A percentile compares a stretch with the other conserved stretches of the same genome.
phyloP scores from a whole-genome alignment of 768 basidiomycete species.

The Suillus bovinus region DNA sequence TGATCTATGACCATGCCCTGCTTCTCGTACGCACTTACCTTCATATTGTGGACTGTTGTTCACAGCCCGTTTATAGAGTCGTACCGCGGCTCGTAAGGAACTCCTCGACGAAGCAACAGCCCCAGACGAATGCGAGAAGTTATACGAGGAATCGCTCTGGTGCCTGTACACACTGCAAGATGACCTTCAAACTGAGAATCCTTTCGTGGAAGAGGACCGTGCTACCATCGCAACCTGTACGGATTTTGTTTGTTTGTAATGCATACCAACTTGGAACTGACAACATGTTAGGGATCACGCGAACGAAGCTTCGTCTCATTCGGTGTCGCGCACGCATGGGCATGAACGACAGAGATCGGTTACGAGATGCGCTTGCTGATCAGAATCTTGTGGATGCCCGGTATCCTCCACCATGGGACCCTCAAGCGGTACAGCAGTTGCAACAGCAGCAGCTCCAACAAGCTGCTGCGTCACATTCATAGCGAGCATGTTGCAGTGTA shows the following conservation, averaged over 20 bases:
- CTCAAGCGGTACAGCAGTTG: constrained; percentile 37
- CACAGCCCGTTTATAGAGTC: constrained; percentile 56
- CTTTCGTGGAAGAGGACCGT: constrained; percentile 82
- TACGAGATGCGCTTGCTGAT: constrained; percentile 77
- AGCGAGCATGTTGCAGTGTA: background rate
- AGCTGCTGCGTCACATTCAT: background rate
- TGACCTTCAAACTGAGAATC: constrained; percentile 80
- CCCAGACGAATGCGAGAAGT: constrained; percentile 84
- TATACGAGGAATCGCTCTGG: constrained; percentile 96
- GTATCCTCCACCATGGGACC: constrained; percentile 72
- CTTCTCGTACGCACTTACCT: constrained; percentile 59
- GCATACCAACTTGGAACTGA: background rate
- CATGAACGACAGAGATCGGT: constrained; percentile 71
- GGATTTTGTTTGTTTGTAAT: constrained; percentile 26
- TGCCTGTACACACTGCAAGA: constrained; percentile 92
- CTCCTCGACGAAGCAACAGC: constrained; percentile 74
- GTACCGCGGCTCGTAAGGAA: constrained; percentile 90
- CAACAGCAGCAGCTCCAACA: constrained; percentile 24
- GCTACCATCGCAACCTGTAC: constrained; percentile 75
- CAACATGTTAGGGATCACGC: constrained; percentile 68
- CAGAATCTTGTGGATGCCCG: constrained; percentile 76
- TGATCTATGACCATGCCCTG: constrained; percentile 91
- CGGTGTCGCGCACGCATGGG: constrained; percentile 75
- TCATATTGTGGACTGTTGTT: background rate
- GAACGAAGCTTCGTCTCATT: constrained; percentile 81